These are phyloP conservation scores for Balakata baccata DNA, from an alignment of 345 rosid genomes.

Conservation along the genomic window DNA sequence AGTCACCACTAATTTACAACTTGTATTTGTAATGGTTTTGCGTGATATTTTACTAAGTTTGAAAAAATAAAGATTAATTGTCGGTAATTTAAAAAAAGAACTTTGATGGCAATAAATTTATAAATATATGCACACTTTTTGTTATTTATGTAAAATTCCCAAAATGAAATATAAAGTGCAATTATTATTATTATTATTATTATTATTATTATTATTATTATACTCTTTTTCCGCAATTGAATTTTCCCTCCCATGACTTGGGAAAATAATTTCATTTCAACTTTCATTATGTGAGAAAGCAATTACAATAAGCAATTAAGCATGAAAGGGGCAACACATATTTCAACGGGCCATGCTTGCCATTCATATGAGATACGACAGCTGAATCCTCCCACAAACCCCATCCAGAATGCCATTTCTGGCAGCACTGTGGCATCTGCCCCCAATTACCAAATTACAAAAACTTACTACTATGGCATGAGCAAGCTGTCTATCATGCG, in stretches of 20 bases:
- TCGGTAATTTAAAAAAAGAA: no score
- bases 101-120: no score
- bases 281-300: neutral
- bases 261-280: neutral
- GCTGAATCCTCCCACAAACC: neutral
- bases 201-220: neutral
- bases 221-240: neutral
- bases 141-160: no score
- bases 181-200: neutral
- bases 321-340: neutral
- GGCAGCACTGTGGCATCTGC: conserved; percentile 5
- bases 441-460: neutral
- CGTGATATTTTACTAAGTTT: no score
- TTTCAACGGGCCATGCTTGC: neutral
- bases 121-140: no score
- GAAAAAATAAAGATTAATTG: no score
- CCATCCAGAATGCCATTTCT: neutral
- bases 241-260: neutral
- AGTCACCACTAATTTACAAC: no score
- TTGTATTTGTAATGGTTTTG: no score
- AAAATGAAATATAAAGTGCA: no score
- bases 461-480: neutral
- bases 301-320: neutral
- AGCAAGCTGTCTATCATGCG: conserved; percentile 24
- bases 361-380: conserved; percentile 7